A percentile compares a stretch with the other conserved stretches of the same genome.
Conservation (phyloP, 192 early-diverging fungal species). For the Dispira simplex region DNA sequence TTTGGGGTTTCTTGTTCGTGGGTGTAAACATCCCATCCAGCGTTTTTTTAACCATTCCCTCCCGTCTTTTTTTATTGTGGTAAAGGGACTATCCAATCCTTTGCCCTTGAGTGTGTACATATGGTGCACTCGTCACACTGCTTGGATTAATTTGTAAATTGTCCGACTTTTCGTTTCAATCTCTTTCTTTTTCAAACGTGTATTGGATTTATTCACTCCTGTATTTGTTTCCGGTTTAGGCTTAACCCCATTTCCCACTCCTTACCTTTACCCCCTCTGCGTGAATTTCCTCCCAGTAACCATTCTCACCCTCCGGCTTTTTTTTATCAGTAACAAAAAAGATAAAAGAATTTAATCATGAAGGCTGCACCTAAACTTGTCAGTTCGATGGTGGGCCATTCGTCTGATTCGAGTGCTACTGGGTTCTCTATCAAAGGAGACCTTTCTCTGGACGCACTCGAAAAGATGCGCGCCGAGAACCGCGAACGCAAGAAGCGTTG, state of each 20-base stretch:
- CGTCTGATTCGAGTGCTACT: neutral
- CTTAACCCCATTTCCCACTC: neutral
- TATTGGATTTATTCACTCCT: neutral
- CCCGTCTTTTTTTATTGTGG: neutral
- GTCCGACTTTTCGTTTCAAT: neutral
- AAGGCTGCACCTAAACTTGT: neutral
- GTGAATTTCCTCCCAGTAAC: neutral
- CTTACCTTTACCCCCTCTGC: neutral
- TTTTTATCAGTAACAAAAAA: neutral
- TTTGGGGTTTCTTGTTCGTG: neutral
- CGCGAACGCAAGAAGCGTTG: conserved; percentile 32
- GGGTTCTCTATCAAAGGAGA: neutral
- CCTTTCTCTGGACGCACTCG: neutral
- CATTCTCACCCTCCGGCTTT: neutral
- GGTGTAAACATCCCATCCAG: neutral
- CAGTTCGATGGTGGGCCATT: neutral
- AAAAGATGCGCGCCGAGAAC: conserved; percentile 34
- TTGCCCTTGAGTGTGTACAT: neutral
- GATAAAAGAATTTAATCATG: neutral
- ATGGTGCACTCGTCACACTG: neutral
- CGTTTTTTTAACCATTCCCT: neutral
- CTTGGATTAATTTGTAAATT: neutral
- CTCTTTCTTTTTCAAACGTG: neutral
- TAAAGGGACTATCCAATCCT: neutral
- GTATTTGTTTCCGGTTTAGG: neutral